Evolutionary conservation across 257 asterid species (phyloP).

Genomic region (Nicotiana attenuata): DNA sequence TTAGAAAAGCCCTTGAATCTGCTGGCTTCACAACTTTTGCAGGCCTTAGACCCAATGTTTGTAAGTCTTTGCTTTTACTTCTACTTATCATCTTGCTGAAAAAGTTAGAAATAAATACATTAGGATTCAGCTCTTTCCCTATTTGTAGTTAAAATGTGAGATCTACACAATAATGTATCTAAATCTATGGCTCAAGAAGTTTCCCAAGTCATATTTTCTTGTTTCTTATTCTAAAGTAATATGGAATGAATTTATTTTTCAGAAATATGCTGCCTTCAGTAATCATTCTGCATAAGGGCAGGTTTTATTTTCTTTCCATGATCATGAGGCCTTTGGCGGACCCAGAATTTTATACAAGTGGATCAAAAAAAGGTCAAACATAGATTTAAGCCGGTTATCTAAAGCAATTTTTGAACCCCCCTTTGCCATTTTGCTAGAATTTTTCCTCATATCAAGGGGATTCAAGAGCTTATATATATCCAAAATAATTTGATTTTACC

Average conservation of each 20-base stretch:
- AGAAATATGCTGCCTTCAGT: not conserved
- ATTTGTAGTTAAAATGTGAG: not conserved
- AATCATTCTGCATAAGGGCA: not conserved
- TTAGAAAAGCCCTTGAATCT: conserved; percentile 62
- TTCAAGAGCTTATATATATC: too few relatives aligned
- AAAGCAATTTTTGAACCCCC: too few relatives aligned
- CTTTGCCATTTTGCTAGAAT: too few relatives aligned
- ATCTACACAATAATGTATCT: not conserved
- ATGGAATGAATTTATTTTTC: not conserved
- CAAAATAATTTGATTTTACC: too few relatives aligned
- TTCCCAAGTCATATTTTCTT: not conserved
- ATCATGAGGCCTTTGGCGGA: too few relatives aligned
- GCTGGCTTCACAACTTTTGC: conserved; percentile 41
- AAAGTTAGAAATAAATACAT: not conserved
- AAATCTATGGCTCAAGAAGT: not conserved
- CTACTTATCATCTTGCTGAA: not conserved
- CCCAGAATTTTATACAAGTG: too few relatives aligned
- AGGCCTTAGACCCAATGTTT: conserved; percentile 49
- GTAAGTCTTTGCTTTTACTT: conserved; percentile 29
- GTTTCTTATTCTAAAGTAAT: not conserved
- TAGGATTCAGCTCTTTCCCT: not conserved
- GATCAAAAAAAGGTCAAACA: too few relatives aligned
- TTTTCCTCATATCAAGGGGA: too few relatives aligned
- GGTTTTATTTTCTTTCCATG: too few relatives aligned
- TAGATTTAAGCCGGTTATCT: too few relatives aligned